Percentiles rank a stretch among this genome's conserved stretches.
Conservation (phyloP, 441 rosid species). For the Populus hybrid region DNA sequence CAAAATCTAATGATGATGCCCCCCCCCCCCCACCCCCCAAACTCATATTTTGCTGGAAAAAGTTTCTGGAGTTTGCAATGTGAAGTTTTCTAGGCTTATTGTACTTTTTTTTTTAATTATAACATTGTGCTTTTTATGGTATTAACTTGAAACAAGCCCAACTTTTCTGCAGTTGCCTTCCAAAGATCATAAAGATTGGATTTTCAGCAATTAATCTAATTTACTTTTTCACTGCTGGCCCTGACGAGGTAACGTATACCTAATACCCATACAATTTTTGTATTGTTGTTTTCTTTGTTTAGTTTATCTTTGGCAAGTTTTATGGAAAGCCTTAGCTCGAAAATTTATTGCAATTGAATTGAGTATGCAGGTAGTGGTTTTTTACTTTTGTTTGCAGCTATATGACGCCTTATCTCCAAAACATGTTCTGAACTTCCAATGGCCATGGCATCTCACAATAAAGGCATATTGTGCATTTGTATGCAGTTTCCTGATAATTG, state of each 20-base stretch:
- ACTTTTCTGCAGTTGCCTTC: constrained; percentile 67
- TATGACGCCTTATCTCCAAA: neutral
- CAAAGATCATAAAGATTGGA: constrained; percentile 96
- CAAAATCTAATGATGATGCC: neutral
- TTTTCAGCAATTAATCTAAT: constrained; percentile 95
- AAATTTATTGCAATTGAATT: neutral
- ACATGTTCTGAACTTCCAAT: neutral
- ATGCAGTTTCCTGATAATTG: neutral
- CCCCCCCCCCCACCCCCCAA: neutral
- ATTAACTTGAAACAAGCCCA: constrained; percentile 11
- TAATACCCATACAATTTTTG: neutral
- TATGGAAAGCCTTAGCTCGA: neutral
- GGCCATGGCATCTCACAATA: neutral
- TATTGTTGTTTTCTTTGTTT: constrained; percentile 1
- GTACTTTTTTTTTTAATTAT: neutral
- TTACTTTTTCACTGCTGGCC: constrained; percentile 97
- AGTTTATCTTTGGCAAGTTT: neutral
- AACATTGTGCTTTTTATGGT: neutral
- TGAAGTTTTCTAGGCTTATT: neutral
- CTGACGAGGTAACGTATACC: constrained; percentile 71
- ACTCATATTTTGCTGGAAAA: neutral
- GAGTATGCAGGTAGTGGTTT: neutral
- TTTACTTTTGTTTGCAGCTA: neutral
- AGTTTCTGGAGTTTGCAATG: neutral
- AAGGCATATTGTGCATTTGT: neutral